Evolutionary conservation across 1,284 basidiomycete genomes (phyloP).

Genomic region (Trichosporon sp.): DNA sequence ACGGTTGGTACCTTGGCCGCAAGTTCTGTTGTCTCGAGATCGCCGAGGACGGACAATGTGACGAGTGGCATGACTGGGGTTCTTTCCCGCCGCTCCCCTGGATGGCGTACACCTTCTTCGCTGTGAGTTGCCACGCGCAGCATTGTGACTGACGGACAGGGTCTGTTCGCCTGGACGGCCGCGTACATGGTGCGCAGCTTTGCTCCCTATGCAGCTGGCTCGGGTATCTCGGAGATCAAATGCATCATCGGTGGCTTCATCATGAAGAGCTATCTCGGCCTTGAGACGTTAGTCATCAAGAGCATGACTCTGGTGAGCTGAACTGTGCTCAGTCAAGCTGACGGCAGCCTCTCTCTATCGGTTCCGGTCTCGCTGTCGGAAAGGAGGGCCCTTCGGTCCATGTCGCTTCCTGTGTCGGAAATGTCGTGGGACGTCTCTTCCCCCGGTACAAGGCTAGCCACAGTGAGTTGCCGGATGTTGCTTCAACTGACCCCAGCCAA

Average conservation of each 20-base stretch:
- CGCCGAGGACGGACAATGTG: conserved; percentile 73
- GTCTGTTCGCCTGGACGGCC: conserved; percentile 75
- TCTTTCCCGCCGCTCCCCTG: conserved; percentile 72
- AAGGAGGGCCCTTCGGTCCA: conserved; percentile 99
- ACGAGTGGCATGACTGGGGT: conserved; percentile 94
- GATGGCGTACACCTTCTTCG: conserved; percentile 83
- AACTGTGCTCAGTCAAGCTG: conserved; percentile 26
- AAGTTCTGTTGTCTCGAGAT: conserved; percentile 94
- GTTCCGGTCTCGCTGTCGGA: conserved; percentile 93
- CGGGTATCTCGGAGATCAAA: conserved; percentile 98
- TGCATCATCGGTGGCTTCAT: conserved; percentile 96
- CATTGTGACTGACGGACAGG: conserved; percentile 59
- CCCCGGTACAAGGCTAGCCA: conserved; percentile 82
- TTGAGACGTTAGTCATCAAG: conserved; percentile 88
- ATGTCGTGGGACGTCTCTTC: conserved; percentile 81
- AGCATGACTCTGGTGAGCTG: conserved; percentile 77
- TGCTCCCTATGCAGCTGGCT: conserved; percentile 94
- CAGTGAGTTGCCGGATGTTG: conserved; percentile 60
- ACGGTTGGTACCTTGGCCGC: conserved; percentile 98
- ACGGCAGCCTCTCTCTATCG: conserved; percentile 87
- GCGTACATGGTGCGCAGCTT: conserved; percentile 85
- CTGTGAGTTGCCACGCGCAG: conserved; percentile 63
- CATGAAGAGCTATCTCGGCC: conserved; percentile 91
- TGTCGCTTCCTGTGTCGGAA: conserved; percentile 91
- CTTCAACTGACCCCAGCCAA: conserved; percentile 65